phyloP scores from a whole-genome alignment of 768 basidiomycete genomes.

The Amanita muscaria region DNA sequence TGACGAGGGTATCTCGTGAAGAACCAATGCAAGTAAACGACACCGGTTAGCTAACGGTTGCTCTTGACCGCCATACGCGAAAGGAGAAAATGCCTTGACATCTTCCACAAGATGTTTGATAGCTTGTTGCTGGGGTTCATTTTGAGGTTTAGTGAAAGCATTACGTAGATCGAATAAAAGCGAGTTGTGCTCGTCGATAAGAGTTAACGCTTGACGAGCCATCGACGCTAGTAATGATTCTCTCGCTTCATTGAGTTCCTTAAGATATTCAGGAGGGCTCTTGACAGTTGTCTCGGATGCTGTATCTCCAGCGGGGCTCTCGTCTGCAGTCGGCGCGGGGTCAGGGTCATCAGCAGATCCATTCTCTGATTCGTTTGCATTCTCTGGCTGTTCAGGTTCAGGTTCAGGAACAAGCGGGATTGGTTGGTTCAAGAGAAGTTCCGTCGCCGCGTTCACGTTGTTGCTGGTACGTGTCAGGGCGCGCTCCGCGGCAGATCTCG shows the following conservation, averaged over 20 bases:
- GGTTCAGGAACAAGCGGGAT: conserved; percentile 69
- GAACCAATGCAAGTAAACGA: conserved; percentile 75
- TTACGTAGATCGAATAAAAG: conserved; percentile 84
- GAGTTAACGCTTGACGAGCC: conserved; percentile 57
- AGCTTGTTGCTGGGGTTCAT: conserved; percentile 52
- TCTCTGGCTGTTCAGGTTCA: conserved; percentile 26
- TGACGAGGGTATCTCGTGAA: conserved; percentile 64
- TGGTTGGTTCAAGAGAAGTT: conserved; percentile 76
- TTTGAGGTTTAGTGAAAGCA: conserved; percentile 64
- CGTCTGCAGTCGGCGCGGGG: conserved; percentile 13
- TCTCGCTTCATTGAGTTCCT: conserved; percentile 56
- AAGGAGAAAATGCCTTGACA: conserved; percentile 58
- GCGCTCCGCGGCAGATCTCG: conserved; percentile 75
- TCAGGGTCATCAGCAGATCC: conserved; percentile 17
- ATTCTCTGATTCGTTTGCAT: conserved; percentile 9
- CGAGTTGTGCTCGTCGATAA: conserved; percentile 82
- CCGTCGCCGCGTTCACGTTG: conserved; percentile 83
- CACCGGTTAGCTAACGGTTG: conserved; percentile 75
- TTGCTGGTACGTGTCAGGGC: conserved; percentile 82
- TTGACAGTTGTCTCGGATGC: conserved; percentile 27
- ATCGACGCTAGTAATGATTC: conserved; percentile 58
- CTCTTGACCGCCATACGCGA: conserved; percentile 61
- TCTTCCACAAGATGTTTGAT: conserved; percentile 71
- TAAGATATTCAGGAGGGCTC: conserved; percentile 53
- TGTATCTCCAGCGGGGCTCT: conserved; percentile 1